Conservation (phyloP, 805 yeast species). For the Wickerhamiella sorbophila region DNA sequence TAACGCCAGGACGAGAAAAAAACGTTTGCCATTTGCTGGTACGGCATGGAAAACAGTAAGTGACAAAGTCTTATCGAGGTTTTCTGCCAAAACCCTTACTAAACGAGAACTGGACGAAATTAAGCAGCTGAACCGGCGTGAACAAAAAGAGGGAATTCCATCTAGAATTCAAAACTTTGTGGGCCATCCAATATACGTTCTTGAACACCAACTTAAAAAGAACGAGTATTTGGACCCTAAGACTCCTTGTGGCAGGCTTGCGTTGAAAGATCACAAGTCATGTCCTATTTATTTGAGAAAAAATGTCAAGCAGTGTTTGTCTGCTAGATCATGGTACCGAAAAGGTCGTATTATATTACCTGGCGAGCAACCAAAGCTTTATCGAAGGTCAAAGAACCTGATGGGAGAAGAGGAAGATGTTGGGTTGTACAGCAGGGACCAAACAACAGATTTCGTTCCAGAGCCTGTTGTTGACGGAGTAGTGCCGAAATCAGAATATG, state of each 20-base stretch:
- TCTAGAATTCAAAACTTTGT: constrained; percentile 67
- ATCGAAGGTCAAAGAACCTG: constrained; percentile 20
- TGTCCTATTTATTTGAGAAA: constrained; percentile 41
- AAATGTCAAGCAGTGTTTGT: constrained; percentile 46
- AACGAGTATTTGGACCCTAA: constrained; percentile 61
- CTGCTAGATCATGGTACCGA: constrained; percentile 79
- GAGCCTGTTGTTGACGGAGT: constrained; percentile 48
- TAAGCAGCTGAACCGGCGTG: constrained; percentile 45
- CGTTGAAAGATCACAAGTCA: constrained; percentile 30
- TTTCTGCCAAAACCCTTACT: constrained; percentile 18
- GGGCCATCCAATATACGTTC: constrained; percentile 72
- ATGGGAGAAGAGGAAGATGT: constrained; percentile 16
- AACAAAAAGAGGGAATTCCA: constrained; percentile 76
- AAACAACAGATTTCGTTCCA: constrained; percentile 59
- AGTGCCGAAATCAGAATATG: constrained; percentile 62
- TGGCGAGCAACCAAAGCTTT: constrained; percentile 51
- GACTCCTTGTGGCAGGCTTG: constrained; percentile 60
- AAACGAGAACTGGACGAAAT: constrained; percentile 34
- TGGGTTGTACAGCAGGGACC: constrained; percentile 55
- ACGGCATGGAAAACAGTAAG: constrained; percentile 41
- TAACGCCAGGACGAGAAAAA: constrained; percentile 63
- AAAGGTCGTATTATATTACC: constrained; percentile 59
- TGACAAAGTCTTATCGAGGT: constrained; percentile 28
- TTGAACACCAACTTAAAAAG: constrained; percentile 57
- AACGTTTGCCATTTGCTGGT: constrained; percentile 48